phyloP scores from a whole-genome alignment of 768 basidiomycete species.

The Lentinula sp. region DNA sequence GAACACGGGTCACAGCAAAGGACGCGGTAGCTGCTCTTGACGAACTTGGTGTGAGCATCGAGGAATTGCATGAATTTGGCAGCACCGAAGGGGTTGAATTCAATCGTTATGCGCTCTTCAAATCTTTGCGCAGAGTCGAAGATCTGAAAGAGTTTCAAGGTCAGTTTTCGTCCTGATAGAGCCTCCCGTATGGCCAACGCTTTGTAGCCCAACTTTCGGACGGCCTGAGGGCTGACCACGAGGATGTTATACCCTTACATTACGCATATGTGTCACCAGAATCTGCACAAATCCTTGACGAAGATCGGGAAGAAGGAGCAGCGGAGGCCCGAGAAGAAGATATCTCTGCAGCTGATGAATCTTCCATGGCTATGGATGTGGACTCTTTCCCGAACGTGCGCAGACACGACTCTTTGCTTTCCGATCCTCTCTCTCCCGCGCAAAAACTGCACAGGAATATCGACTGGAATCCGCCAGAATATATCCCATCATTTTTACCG shows the following conservation, averaged over 20 bases:
- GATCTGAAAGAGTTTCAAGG: constrained; percentile 71
- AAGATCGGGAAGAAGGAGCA: constrained; percentile 18
- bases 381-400: constrained; percentile 27
- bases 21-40: constrained; percentile 65
- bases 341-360: constrained; percentile 10
- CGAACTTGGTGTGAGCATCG: constrained; percentile 67
- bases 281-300: constrained; percentile 10
- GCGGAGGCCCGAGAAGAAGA: constrained; percentile 23
- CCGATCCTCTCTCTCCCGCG: constrained; percentile 48
- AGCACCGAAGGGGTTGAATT: constrained; percentile 64
- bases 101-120: constrained; percentile 52
- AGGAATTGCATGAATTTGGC: constrained; percentile 66
- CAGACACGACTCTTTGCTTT: constrained; percentile 50
- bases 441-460: constrained; percentile 52
- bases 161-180: constrained; percentile 29
- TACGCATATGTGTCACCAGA: constrained; percentile 28
- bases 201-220: constrained; percentile 52
- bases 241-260: constrained; percentile 49
- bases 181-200: constrained; percentile 18
- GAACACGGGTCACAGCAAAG: constrained; percentile 45
- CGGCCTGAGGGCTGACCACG: constrained; percentile 48
- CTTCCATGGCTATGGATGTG: constrained; percentile 3
- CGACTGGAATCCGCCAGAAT: constrained; percentile 54
- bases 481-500: constrained; percentile 63
- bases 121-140: constrained; percentile 59